These are phyloP conservation scores for Vitis rupestris DNA, from an alignment of 164 flowering plant genomes.

Conservation along the genomic window DNA sequence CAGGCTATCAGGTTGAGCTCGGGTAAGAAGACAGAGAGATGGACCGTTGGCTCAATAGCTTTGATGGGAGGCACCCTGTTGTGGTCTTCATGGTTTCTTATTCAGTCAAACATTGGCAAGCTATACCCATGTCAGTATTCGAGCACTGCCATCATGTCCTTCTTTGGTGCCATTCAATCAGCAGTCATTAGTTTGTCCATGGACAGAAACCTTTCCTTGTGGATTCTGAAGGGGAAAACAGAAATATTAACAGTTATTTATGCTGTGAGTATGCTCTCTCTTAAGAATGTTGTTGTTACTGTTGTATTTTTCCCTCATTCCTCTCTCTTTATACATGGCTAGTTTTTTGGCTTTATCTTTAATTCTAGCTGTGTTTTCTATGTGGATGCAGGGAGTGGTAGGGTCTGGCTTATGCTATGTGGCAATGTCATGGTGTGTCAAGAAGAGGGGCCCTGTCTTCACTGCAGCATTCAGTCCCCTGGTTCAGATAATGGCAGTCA, in stretches of 20 bases:
- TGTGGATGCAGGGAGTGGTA: slow-evolving; percentile 42
- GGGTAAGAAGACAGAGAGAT: slow-evolving; percentile 24
- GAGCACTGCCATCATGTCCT: slow-evolving; percentile 65
- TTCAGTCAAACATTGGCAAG: slow-evolving; percentile 59
- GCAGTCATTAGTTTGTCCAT: slow-evolving; percentile 37
- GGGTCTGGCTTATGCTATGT: slow-evolving; percentile 79
- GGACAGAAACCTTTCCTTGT: slow-evolving; percentile 37
- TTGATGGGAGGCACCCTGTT: slow-evolving; percentile 43
- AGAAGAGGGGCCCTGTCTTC: slow-evolving; percentile 77
- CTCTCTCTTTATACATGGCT: background rate
- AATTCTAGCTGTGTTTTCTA: background rate
- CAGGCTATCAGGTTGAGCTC: slow-evolving; percentile 7
- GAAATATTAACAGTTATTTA: slow-evolving; percentile 53
- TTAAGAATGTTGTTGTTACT: too few species aligned
- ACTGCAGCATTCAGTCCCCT: slow-evolving; percentile 89
- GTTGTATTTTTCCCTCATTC: background rate
- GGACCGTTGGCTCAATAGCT: slow-evolving; percentile 59
- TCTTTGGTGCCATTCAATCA: slow-evolving; percentile 65
- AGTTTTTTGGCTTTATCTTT: background rate
- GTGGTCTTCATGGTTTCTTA: slow-evolving; percentile 88
- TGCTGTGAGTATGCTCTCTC: slow-evolving; percentile 48
- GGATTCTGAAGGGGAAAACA: slow-evolving; percentile 56
- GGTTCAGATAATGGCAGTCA: slow-evolving; percentile 62
- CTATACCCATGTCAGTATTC: slow-evolving; percentile 63
- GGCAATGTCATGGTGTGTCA: slow-evolving; percentile 89